Base-by-base conservation (phyloP, 257 asterid species). In the Leptodermis oblonga region DNA sequence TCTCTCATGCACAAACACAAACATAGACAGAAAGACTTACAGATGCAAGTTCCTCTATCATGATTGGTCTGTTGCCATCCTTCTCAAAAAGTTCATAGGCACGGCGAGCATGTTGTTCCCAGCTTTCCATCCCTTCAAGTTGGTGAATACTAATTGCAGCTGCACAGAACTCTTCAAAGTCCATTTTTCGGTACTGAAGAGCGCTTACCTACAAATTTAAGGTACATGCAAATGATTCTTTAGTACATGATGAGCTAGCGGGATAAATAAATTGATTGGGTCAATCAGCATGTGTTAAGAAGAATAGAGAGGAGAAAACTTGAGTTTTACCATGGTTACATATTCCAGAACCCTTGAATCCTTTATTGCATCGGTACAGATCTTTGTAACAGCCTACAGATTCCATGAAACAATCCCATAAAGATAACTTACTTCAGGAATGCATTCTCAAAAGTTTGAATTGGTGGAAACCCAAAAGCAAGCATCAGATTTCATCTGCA, bases 41-140 rank as follows among this genome's bases (percentile, higher is more conserved):
- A 3, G 97, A 91, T 22, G 99, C 98, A 65, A 94, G 99, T 82
- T 94, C 99, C 63, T 94, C 92, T 15, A 94, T 94, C 92, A 91
- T 89, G 68, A 94, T 94, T 39, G 97, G 87, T 37, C 97, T 70
- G 80, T 94, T 94, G 25, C 99, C 99, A 28, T 91, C 90, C 82
- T 84, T 89, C 78, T 94, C 97, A 30, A 94, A 94, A 65, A 87
- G 82, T n/a, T 94, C 99, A 62, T 94, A 94, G 1, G 95, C 98
- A 54, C 62, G 82, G 17, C 90, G 93, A 15, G 99, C 98, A 31
- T 91, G 97, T 68, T 89, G 98, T 80, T 91, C 96, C 99, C 99
- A 94, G 81, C 82, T 86, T 68, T 81, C 84, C 80, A 79, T 74
- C 69, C 93, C 99, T 79, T 94, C 98, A 17, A 94, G 84, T 84